A percentile compares a stretch with the other conserved stretches of the same genome.
Evolutionary conservation across 169 alveolate genomes (phyloP).

Genomic region (Plasmodium gonderi): DNA sequence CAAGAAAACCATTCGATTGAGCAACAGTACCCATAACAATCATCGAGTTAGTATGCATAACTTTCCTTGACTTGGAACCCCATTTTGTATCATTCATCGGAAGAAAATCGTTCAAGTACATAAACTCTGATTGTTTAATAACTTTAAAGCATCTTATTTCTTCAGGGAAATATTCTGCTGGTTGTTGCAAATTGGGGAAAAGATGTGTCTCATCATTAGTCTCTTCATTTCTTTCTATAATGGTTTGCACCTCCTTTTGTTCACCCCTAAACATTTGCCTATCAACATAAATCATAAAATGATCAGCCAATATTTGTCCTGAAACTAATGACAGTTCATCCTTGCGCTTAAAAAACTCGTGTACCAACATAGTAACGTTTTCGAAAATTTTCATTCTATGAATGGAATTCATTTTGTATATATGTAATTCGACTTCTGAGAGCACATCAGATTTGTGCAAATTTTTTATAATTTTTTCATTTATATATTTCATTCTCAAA

Average conservation of each 20-base stretch:
- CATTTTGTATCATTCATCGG: neutral
- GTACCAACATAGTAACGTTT: slow-evolving; percentile 7
- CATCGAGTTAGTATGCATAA: too few species aligned
- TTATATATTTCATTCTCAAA: neutral
- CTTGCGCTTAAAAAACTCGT: slow-evolving; percentile 14
- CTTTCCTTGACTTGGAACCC: neutral
- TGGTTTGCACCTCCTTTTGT: neutral
- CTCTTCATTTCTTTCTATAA: neutral
- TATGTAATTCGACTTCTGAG: slow-evolving; percentile 6
- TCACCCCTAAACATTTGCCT: neutral
- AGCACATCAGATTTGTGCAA: neutral
- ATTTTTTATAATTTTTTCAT: slow-evolving; percentile 3
- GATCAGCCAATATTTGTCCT: slow-evolving; percentile 51
- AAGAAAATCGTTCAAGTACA: slow-evolving; percentile 9
- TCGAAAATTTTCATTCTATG: slow-evolving; percentile 16
- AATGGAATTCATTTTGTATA: slow-evolving; percentile 12
- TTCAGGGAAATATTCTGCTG: slow-evolving; percentile 11
- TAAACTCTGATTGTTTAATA: slow-evolving; percentile 10
- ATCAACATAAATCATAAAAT: slow-evolving; percentile 39
- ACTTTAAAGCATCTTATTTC: slow-evolving; percentile 7
- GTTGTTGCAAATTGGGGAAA: slow-evolving; percentile 22
- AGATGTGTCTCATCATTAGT: neutral
- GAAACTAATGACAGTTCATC: slow-evolving; percentile 31
- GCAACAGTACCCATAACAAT: too few species aligned
- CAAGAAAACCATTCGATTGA: too few species aligned